Percentiles rank a stretch among this genome's conserved stretches.
These are phyloP conservation scores for Anthracocystis walkeri DNA, from an alignment of 1,284 basidiomycete species.

Conservation along the genomic window DNA sequence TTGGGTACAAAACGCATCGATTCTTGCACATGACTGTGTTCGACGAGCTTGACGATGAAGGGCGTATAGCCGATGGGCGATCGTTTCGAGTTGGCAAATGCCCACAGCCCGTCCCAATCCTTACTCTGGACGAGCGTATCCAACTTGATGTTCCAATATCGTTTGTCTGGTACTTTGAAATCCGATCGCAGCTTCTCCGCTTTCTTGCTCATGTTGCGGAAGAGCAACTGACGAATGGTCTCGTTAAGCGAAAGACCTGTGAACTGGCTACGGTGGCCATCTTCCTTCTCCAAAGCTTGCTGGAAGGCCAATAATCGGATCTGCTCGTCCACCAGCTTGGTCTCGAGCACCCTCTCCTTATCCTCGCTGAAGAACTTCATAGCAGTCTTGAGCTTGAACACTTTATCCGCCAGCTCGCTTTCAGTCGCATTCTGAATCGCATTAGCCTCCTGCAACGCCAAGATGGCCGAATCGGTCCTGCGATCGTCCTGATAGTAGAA, in stretches of 20 bases:
- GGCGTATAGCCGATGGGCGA: slow-evolving; percentile 87
- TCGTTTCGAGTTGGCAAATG: slow-evolving; percentile 72
- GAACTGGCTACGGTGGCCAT: slow-evolving; percentile 73
- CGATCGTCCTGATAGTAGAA: slow-evolving; percentile 99
- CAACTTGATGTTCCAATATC: slow-evolving; percentile 59
- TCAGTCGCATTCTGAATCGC: slow-evolving; percentile 21
- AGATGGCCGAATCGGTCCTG: slow-evolving; percentile 86
- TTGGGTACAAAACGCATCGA: slow-evolving; percentile 56
- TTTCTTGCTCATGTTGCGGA: slow-evolving; percentile 56
- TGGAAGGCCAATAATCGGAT: slow-evolving; percentile 81
- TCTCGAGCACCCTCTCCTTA: slow-evolving; percentile 87
- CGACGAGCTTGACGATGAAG: slow-evolving; percentile 56
- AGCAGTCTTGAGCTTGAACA: slow-evolving; percentile 81
- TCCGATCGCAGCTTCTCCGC: slow-evolving; percentile 65
- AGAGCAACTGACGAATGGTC: slow-evolving; percentile 61
- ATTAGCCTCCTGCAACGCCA: slow-evolving; percentile 80
- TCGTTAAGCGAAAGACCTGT: slow-evolving; percentile 58
- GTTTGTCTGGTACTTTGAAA: slow-evolving; percentile 63
- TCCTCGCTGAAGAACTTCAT: slow-evolving; percentile 95
- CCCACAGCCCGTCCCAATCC: slow-evolving; percentile 60
- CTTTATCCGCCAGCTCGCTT: slow-evolving; percentile 71
- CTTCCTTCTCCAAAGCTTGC: slow-evolving; percentile 86
- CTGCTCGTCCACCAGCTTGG: slow-evolving; percentile 93
- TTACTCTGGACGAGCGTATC: slow-evolving; percentile 48
- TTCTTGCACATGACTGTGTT: slow-evolving; percentile 57